phyloP scores from a whole-genome alignment of 2,329 filamentous ascomycete genomes.

The Neofusicoccum cordaticola region DNA sequence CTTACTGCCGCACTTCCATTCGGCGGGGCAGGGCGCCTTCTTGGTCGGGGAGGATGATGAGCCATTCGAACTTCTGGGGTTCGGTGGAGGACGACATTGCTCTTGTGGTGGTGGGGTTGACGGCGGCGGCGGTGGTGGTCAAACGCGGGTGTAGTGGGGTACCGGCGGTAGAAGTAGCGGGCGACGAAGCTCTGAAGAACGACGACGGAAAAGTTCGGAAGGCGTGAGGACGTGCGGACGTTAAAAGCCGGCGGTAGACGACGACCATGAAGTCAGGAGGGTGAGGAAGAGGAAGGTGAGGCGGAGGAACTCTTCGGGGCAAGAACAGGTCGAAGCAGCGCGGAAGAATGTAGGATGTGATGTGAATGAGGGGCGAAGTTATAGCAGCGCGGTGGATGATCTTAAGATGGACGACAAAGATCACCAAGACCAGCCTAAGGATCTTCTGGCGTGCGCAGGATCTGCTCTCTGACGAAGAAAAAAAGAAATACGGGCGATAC shows the following conservation, averaged over 20 bases:
- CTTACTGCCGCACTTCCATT: slow-evolving; percentile 39
- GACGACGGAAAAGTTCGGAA: background rate
- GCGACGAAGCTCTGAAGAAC: background rate
- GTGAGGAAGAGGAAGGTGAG: background rate
- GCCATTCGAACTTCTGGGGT: slow-evolving; percentile 47
- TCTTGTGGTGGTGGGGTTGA: background rate
- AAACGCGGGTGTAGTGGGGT: background rate
- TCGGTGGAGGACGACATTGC: slow-evolving; percentile 18
- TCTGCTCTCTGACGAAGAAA: background rate
- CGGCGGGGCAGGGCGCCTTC: slow-evolving; percentile 41
- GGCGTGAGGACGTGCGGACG: background rate
- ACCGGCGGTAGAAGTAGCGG: background rate
- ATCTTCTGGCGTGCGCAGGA: too few species aligned
- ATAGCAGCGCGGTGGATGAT: background rate
- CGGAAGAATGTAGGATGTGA: background rate
- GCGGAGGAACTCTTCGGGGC: background rate
- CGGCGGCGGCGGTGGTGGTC: background rate
- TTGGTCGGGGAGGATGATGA: slow-evolving; percentile 49
- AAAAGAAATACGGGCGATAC: background rate
- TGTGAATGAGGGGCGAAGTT: background rate
- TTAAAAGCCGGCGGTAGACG: background rate
- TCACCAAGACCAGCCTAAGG: background rate
- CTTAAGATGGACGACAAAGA: background rate
- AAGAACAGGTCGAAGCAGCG: background rate
- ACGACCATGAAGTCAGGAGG: background rate